Conservation (phyloP, 352 stramenopile species). For the Pythium chondricola region DNA sequence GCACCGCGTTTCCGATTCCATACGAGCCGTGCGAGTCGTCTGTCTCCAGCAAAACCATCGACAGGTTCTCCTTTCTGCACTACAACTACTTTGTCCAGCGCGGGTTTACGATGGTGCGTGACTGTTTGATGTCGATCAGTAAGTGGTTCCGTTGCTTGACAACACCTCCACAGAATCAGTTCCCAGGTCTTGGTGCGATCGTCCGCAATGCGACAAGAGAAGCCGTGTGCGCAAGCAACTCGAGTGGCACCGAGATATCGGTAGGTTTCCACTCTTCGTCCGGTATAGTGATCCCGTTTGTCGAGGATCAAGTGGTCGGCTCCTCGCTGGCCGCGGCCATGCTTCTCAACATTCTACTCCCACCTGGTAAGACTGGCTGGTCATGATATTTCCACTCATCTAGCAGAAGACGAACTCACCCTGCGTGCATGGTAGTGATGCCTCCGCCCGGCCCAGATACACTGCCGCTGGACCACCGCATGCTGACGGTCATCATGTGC, state of each 20-base stretch:
- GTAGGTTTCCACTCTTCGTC: slow-evolving; percentile 42
- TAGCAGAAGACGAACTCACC: too few species aligned
- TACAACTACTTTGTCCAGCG: slow-evolving; percentile 81
- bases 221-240: slow-evolving; percentile 38
- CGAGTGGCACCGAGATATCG: slow-evolving; percentile 21
- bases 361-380: slow-evolving; percentile 33
- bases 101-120: slow-evolving; percentile 55
- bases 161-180: slow-evolving; percentile 47
- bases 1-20: slow-evolving; percentile 42
- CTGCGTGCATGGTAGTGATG: slow-evolving; percentile 26
- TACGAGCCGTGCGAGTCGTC: not conserved
- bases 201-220: slow-evolving; percentile 72
- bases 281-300: slow-evolving; percentile 23
- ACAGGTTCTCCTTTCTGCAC: slow-evolving; percentile 19
- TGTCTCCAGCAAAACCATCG: not conserved
- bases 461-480: slow-evolving; percentile 72
- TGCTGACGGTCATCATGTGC: slow-evolving; percentile 83
- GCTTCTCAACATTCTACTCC: slow-evolving; percentile 71
- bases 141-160: not conserved
- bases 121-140: not conserved
- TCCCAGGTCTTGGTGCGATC: slow-evolving; percentile 60
- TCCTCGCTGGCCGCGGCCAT: slow-evolving; percentile 56
- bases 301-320: slow-evolving; percentile 47
- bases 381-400: not conserved
- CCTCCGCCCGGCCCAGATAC: slow-evolving; percentile 64